phyloP scores from a whole-genome alignment of 352 stramenopile genomes.

The Pythium brassicae region DNA sequence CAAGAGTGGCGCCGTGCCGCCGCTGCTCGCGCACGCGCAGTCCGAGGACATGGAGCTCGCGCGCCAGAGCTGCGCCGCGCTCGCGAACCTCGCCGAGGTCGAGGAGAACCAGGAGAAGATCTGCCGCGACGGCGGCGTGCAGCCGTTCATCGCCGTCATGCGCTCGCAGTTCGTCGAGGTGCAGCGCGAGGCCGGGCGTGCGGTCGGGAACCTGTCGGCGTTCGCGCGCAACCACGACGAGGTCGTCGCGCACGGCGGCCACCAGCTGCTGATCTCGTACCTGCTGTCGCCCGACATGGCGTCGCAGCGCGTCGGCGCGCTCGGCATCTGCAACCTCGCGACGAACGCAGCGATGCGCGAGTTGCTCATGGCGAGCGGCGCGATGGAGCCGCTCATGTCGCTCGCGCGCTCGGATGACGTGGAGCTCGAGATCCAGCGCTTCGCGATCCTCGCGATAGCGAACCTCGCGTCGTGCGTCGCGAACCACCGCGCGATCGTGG shows the following conservation, averaged over 20 bases:
- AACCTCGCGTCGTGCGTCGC: slow-evolving; percentile 93
- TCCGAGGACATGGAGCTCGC: slow-evolving; percentile 93
- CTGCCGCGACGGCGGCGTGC: slow-evolving; percentile 88
- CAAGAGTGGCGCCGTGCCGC: slow-evolving; percentile 89
- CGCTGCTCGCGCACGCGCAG: slow-evolving; percentile 89
- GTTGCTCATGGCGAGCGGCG: slow-evolving; percentile 90
- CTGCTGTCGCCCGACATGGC: slow-evolving; percentile 92
- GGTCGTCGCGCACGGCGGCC: slow-evolving; percentile 89
- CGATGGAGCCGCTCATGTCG: slow-evolving; percentile 94
- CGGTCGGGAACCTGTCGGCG: slow-evolving; percentile 92
- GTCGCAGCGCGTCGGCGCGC: slow-evolving; percentile 89
- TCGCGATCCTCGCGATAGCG: slow-evolving; percentile 90
- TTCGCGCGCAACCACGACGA: slow-evolving; percentile 86
- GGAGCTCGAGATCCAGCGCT: slow-evolving; percentile 94
- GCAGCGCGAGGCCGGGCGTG: slow-evolving; percentile 86
- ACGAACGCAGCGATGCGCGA: slow-evolving; percentile 89
- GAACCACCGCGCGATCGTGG: slow-evolving; percentile 93
- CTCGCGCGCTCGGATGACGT: slow-evolving; percentile 92
- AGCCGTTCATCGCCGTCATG: slow-evolving; percentile 93
- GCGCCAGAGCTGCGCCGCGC: slow-evolving; percentile 86
- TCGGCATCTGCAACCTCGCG: slow-evolving; percentile 94
- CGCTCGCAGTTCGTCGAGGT: slow-evolving; percentile 94
- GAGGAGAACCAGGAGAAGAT: slow-evolving; percentile 95
- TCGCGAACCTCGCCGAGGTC: slow-evolving; percentile 95
- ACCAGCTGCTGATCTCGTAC: slow-evolving; percentile 95